phyloP scores from a whole-genome alignment of 371 early-diverging fungal genomes.

The Mucor racemosus region DNA sequence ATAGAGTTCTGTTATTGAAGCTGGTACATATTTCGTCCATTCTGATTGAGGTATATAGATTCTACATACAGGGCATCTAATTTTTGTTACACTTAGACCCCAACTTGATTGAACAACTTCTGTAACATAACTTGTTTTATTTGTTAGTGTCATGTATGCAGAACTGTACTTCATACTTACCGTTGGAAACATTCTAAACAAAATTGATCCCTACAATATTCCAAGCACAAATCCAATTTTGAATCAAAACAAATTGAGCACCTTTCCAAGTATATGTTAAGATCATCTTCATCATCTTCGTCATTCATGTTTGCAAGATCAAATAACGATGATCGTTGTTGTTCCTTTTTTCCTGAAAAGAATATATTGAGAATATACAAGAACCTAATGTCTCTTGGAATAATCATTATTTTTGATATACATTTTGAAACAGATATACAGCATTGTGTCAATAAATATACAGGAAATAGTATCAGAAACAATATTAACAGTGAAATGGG shows the following conservation, averaged over 20 bases:
- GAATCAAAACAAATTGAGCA: constrained; percentile 76
- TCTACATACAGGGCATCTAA: constrained; percentile 65
- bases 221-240: constrained; percentile 66
- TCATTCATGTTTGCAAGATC: background rate
- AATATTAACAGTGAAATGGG: constrained; percentile 17
- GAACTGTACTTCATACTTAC: constrained; percentile 31
- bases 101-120: constrained; percentile 72
- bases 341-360: background rate
- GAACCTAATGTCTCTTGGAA: background rate
- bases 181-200: constrained; percentile 68
- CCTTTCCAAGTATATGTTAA: constrained; percentile 64
- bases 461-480: constrained; percentile 22
- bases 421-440: background rate
- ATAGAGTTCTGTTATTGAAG: constrained; percentile 50
- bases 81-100: constrained; percentile 69
- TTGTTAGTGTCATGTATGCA: background rate
- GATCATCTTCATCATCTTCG: constrained; percentile 25
- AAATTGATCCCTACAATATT: constrained; percentile 69
- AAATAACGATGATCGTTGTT: background rate
- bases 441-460: constrained; percentile 17
- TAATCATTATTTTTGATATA: background rate
- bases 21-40: constrained; percentile 62
- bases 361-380: constrained; percentile 3
- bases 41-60: constrained; percentile 59
- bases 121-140: constrained; percentile 58